phyloP scores from a whole-genome alignment of 2,329 filamentous ascomycete genomes.

The Aspergillus quadrilineatus region DNA sequence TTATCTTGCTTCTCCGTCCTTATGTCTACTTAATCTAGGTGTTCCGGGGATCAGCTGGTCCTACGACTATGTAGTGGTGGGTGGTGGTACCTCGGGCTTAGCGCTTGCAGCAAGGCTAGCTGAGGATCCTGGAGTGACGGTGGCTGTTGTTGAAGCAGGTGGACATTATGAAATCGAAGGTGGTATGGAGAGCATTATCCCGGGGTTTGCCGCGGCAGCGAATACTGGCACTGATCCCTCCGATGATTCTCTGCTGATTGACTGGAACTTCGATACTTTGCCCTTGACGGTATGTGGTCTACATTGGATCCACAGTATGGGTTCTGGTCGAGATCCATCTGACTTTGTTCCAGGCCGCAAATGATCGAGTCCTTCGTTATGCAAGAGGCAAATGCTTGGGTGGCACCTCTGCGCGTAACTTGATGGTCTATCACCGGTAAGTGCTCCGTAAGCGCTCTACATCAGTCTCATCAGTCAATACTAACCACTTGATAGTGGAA shows the following conservation, averaged over 20 bases:
- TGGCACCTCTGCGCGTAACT: conserved; percentile 23
- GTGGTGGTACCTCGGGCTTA: conserved; percentile 2
- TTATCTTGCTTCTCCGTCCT: neutral
- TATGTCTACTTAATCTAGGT: neutral
- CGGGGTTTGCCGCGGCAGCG: conserved; percentile 17
- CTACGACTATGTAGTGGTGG: conserved; percentile 10
- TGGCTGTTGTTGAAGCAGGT: conserved; percentile 33
- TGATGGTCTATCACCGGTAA: conserved; percentile 28
- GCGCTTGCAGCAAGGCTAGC: conserved; percentile 1
- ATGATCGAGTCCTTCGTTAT: conserved; percentile 21
- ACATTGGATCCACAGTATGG: neutral
- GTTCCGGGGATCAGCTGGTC: neutral
- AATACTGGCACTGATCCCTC: conserved; percentile 24
- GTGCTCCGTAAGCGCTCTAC: conserved; percentile 20
- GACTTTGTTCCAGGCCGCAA: neutral
- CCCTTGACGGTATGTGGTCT: conserved; percentile 18
- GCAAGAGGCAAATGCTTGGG: conserved; percentile 22
- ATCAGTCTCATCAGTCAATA: neutral
- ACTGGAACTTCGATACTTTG: conserved; percentile 25
- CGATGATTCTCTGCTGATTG: conserved; percentile 21
- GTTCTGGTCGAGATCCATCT: neutral
- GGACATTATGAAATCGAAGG: conserved; percentile 33
- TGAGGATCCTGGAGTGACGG: conserved; percentile 6
- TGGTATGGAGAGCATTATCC: conserved; percentile 27
- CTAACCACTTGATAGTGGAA: conserved; percentile 19